Percentiles rank a stretch among this genome's conserved stretches.
Evolutionary conservation across 2,329 filamentous ascomycete genomes (phyloP).

Genomic region (Talaromyces marneffei): DNA sequence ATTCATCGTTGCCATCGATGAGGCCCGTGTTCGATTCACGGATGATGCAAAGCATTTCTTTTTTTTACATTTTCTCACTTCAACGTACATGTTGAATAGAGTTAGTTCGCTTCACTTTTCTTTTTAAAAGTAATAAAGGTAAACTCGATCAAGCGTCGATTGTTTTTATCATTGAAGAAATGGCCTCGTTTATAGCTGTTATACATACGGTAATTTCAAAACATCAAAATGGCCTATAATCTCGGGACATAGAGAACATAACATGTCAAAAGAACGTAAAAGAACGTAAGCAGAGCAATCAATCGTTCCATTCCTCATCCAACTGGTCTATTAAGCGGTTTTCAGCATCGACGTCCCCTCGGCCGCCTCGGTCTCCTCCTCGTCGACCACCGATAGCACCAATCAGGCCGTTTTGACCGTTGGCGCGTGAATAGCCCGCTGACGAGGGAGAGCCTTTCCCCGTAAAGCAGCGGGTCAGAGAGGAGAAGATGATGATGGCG

Average conservation of each 20-base stretch:
- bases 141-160: not conserved
- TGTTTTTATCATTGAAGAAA: not conserved
- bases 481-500: constrained; percentile 42
- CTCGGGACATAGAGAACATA: not conserved
- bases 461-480: constrained; percentile 37
- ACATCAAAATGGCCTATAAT: not conserved
- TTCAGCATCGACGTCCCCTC: constrained; percentile 65
- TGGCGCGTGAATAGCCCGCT: constrained; percentile 31
- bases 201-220: not conserved
- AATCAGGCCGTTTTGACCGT: constrained; percentile 28
- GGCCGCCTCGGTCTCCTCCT: constrained; percentile 31
- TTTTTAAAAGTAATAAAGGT: not conserved
- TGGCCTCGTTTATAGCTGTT: not conserved
- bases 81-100: no score
- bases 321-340: constrained; percentile 92
- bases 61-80: not conserved
- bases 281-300: not conserved
- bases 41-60: constrained; percentile 15
- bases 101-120: not conserved
- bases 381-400: constrained; percentile 32
- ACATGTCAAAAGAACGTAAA: not conserved
- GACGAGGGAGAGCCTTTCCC: constrained; percentile 29
- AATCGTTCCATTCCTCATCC: constrained; percentile 94
- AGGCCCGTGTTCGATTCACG: constrained; percentile 20
- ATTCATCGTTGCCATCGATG: constrained; percentile 20